Evolutionary conservation across 139 green algal genomes (phyloP).

Genomic region (Coccomyxa sp.): DNA sequence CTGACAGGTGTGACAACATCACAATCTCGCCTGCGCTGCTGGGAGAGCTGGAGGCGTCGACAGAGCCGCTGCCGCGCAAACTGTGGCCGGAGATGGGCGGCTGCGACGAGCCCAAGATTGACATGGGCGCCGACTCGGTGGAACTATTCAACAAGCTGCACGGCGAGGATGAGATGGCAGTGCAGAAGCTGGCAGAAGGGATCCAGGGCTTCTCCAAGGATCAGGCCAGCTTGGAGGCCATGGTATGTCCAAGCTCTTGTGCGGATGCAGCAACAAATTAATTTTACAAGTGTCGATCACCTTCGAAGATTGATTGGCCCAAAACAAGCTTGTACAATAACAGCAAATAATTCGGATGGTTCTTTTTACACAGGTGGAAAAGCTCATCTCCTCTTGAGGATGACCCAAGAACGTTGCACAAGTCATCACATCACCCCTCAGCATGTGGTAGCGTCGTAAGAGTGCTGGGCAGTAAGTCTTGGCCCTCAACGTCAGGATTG

Average conservation of each 20-base stretch:
- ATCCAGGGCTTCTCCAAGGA: slow-evolving; percentile 61
- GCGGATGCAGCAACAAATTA: too few relatives aligned
- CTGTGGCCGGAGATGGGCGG: slow-evolving; percentile 54
- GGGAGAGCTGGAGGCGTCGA: slow-evolving; percentile 67
- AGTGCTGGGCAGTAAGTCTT: too few relatives aligned
- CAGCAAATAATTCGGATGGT: too few relatives aligned
- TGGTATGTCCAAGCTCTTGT: slow-evolving; percentile 17
- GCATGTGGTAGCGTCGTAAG: too few relatives aligned
- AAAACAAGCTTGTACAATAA: too few relatives aligned
- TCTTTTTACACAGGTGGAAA: too few relatives aligned
- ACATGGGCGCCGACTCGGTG: slow-evolving; percentile 19
- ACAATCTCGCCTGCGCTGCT: slow-evolving; percentile 82
- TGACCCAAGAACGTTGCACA: too few relatives aligned
- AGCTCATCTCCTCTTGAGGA: too few relatives aligned
- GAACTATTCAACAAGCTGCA: slow-evolving; percentile 62
- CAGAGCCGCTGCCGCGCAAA: slow-evolving; percentile 61
- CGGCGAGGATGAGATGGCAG: slow-evolving; percentile 70
- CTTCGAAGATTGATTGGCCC: too few relatives aligned
- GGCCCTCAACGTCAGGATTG: too few relatives aligned
- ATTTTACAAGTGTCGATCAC: too few relatives aligned
- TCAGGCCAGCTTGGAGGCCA: slow-evolving; percentile 37
- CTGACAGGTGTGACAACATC: slow-evolving; percentile 80
- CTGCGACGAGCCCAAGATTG: slow-evolving; percentile 19
- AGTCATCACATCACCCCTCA: too few relatives aligned
- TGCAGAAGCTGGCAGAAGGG: slow-evolving; percentile 83